Base-by-base conservation (phyloP, 1,284 basidiomycete genomes). In the Apiotrichum veenhuisii region DNA sequence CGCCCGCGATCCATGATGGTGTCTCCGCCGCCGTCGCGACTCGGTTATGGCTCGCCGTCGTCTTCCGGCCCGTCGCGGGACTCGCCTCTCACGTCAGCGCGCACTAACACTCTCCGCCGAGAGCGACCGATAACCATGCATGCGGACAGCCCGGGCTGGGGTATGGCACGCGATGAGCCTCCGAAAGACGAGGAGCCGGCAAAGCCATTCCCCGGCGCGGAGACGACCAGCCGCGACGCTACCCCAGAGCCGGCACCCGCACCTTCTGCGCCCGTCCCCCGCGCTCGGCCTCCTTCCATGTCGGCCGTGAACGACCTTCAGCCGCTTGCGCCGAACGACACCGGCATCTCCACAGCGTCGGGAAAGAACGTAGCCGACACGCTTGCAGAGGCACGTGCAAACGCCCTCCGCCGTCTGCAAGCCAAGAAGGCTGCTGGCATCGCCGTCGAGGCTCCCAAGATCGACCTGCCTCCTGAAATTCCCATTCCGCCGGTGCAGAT, bases 331-430 rank as follows among this genome's bases (percentile, higher is more conserved):
- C 69, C 68, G 8, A 56, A 67, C 40, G 59, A 58, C 5, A 72
- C 68, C 7, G 70, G 72, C 4, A 51, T 61, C 0, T 66, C 66
- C 2, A 59, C 59, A 1, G 48, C 37, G 42, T 41, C 47, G 5
- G 37, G n/a, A 1, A 27, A 30, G 40, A 61, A 59, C 63, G 55
- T 62, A 2, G 73, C 68, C 50, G 72, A 74, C 50, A 72, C 67
- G 8, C 59, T 76, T 9, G 74, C 72, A 0, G 64, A 65, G 27
- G 74, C 74, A 9, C 65, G 70, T 22, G 71, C 72, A 15, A 76
- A 76, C 38, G 74, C 74, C 2, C 49, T 74, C 10, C 64, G 64
- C 27, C 64, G 74, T 18, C 56, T 68, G 20, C 69, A 76, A 50
- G 72, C 65, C 25, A 68, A 66, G 54, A 67, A 67, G 59, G 66